These are phyloP conservation scores for Westerdykella sp. DNA, from an alignment of 2,329 filamentous ascomycete genomes.

Conservation along the genomic window DNA sequence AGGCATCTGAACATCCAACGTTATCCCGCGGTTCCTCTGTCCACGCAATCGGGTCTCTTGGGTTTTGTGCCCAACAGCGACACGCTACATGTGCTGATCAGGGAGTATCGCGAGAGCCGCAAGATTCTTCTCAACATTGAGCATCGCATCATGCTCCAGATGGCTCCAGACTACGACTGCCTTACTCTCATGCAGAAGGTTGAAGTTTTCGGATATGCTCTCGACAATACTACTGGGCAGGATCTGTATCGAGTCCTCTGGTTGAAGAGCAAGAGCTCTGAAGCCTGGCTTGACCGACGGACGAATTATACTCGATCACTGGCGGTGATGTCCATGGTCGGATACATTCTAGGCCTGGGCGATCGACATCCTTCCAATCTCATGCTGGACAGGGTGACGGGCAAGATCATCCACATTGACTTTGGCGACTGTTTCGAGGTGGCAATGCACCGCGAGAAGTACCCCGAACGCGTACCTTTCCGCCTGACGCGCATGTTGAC, in stretches of 20 bases:
- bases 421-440: slow-evolving; percentile 99
- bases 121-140: slow-evolving; percentile 99
- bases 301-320: slow-evolving; percentile 98
- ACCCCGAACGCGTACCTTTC: slow-evolving; percentile 96
- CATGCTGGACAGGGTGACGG: slow-evolving; percentile 92
- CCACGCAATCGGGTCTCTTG: slow-evolving; percentile 88
- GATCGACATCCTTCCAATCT: slow-evolving; percentile 97
- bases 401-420: slow-evolving; percentile 97
- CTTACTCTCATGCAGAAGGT: slow-evolving; percentile 99
- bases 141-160: slow-evolving; percentile 98
- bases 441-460: slow-evolving; percentile 99
- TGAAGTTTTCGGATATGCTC: slow-evolving; percentile 96
- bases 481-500: slow-evolving; percentile 97
- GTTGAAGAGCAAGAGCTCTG: slow-evolving; percentile 97
- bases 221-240: slow-evolving; percentile 98
- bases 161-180: slow-evolving; percentile 98
- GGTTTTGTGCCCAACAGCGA: slow-evolving; percentile 98
- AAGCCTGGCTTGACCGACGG: slow-evolving; percentile 92
- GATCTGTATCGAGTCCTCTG: slow-evolving; percentile 96
- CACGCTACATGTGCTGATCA: slow-evolving; percentile 90
- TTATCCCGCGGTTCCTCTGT: slow-evolving; percentile 94
- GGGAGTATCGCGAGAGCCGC: slow-evolving; percentile 92
- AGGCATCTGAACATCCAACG: slow-evolving; percentile 93
- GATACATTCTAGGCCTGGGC: slow-evolving; percentile 93
- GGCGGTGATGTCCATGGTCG: slow-evolving; percentile 99